Evolutionary conservation across 805 yeast species (phyloP), one percentile per base, ranked within the genome.

Genomic region (Danielia reshetovae): DNA sequence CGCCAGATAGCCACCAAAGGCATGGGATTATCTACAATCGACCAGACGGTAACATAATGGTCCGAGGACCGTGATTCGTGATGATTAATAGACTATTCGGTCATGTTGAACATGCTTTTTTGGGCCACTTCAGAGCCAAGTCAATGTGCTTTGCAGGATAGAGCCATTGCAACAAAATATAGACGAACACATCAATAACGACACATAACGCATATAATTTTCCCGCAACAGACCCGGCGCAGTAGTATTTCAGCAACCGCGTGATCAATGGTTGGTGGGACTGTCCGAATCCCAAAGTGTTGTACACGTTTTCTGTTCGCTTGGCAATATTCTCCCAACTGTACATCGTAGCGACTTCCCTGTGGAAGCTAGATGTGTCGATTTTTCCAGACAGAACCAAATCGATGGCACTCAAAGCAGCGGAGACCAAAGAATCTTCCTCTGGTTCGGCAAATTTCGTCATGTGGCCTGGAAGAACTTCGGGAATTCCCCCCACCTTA

Each of bases 401-500:
- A 1, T 64, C 55, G 9, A 90, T 83, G 0, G 95, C 97, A n/a
- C 66, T 58, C 25, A 79, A 58, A 1, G 90, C 76, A 6, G 89
- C 83, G 3, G 70, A 74, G 1, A 83, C 86, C 27, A 93, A 60
- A 2, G 93, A 79, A 38, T 85, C 85, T 33, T 85, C 96, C 3
- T 90, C 85, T 0, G 97, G 95, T 11, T 79, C 72, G 0, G 97
- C 89, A 59, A 85, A 93, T 1, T 83, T 82, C 1, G 95, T 88
- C 97, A 93, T 93, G 50, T 88, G 85, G 16, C 72, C 71, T 0
- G 98, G 99, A 24, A 93, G 60, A 4, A 93, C 97, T 54, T 93
- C 99, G 0, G 97, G 97, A 25, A 93, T 89, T 4, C 98, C 99
- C 9, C 99, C 99, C 0, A 93, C 98, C 38, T 79, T 78, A 0